Evolutionary conservation across 108 stramenopile species (phyloP).

Genomic region (Asterionellopsis glacialis): DNA sequence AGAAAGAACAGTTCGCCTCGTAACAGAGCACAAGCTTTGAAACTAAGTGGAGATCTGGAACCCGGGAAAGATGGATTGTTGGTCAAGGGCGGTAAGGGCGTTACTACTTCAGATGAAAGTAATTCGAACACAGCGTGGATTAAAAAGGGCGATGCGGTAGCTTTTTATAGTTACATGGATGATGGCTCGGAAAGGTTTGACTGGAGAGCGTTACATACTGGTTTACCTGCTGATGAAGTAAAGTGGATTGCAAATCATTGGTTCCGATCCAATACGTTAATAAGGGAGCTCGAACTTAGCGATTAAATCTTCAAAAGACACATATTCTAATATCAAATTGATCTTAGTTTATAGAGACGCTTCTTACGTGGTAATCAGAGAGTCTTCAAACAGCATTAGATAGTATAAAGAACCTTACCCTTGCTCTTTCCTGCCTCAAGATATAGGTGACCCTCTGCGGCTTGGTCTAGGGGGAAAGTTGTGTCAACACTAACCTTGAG

Average conservation of each 20-base stretch:
- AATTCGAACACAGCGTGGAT: conserved; percentile 11
- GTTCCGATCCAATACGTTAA: conserved; percentile 10
- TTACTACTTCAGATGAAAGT: conserved; percentile 1
- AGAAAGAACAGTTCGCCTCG: background rate
- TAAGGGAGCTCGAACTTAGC: no score
- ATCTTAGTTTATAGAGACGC: no score
- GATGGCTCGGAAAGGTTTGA: conserved; percentile 24
- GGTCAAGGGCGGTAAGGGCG: conserved; percentile 3
- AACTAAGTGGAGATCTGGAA: conserved; percentile 3
- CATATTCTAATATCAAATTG: no score
- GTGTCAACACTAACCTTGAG: conserved; percentile 69
- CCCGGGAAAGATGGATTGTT: conserved; percentile 16
- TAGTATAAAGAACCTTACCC: conserved; percentile 75
- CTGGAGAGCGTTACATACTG: conserved; percentile 54
- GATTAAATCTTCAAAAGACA: no score
- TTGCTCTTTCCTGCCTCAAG: conserved; percentile 73
- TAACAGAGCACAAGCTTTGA: conserved; percentile 10
- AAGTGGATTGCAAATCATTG: conserved; percentile 67
- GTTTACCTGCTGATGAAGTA: conserved; percentile 23
- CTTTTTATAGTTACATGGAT: conserved; percentile 50
- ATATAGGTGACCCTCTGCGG: conserved; percentile 66
- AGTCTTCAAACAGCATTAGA: conserved; percentile 7
- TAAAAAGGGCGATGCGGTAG: conserved; percentile 48
- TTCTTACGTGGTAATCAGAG: background rate
- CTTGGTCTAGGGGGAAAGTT: conserved; percentile 58